These are phyloP conservation scores for Colletotrichum sidae DNA, from an alignment of 2,329 filamentous ascomycete genomes.

Conservation along the genomic window DNA sequence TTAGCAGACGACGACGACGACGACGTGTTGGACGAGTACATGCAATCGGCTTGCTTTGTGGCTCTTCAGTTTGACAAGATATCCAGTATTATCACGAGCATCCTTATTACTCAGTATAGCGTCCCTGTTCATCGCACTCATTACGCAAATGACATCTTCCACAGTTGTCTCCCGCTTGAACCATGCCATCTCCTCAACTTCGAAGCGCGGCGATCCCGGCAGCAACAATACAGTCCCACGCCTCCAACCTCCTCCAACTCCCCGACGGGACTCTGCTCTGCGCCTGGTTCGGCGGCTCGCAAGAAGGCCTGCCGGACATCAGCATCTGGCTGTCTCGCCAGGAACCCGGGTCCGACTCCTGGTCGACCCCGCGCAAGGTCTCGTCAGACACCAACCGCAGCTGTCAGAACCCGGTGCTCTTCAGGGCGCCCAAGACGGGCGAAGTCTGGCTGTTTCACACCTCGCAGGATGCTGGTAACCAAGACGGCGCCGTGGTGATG, in stretches of 20 bases:
- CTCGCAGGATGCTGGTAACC: constrained; percentile 56
- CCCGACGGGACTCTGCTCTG: constrained; percentile 55
- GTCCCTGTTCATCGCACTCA: too few relatives aligned
- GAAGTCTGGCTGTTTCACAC: constrained; percentile 57
- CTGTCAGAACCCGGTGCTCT: constrained; percentile 58
- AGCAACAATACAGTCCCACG: constrained; percentile 56
- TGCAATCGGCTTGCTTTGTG: neutral
- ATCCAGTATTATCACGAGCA: too few relatives aligned
- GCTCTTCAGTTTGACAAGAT: too few relatives aligned
- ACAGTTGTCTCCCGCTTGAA: neutral
- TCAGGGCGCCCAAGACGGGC: constrained; percentile 47
- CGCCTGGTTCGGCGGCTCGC: constrained; percentile 58
- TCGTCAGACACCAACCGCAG: constrained; percentile 53
- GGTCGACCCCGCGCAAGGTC: constrained; percentile 49
- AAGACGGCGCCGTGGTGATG: constrained; percentile 54
- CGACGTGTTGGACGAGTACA: constrained; percentile 5
- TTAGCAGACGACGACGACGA: neutral
- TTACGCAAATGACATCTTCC: too few relatives aligned
- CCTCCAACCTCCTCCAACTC: constrained; percentile 56
- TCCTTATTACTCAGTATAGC: too few relatives aligned
- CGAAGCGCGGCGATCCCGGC: constrained; percentile 47
- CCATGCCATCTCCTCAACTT: constrained; percentile 12
- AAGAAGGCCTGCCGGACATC: constrained; percentile 58
- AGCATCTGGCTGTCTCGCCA: constrained; percentile 55
- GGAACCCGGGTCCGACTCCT: constrained; percentile 43